Evolutionary conservation across 805 yeast species (phyloP), one percentile per base, ranked within the genome.

Genomic region (Ogataea methylovora): DNA sequence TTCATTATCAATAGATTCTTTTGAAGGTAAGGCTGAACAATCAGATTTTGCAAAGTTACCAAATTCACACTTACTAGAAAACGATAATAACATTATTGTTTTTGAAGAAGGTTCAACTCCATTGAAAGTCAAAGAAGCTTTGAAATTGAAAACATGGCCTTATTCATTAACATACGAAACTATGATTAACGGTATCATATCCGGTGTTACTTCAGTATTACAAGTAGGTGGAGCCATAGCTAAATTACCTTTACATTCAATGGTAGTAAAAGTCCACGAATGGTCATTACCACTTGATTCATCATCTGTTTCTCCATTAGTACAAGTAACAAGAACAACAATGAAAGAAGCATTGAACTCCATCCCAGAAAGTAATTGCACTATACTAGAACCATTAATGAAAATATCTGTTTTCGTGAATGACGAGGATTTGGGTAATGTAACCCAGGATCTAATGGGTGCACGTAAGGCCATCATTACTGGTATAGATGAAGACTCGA

Each of bases 341-440:
- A 57, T 71, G 4, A 39, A 53, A 8, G 58, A 63, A 12, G 64
- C 68, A 0, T 38, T 78, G 6, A 43, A 42, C 5, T 37, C 43
- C 6, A 27, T 58, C 5, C 37, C 44, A 2, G 56, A 52, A 3
- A 37, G 35, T 0, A 44, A 55, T 2, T 75, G 72, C 50, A 69
- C 79, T 1, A 55, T 88, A 1, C 63, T 90, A 55, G 97, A 92
- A 57, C 98, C 98, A 0, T 67, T 83, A 20, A 90, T 92, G 97
- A 66, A 71, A 24, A 79, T 87, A 4, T 65, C 65, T 7, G 76
- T 92, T 1, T 71, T 67, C 33, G 80, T 79, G 2, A 69, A 69
- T 35, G 81, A 86, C 21, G 80, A 73, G 36, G 84, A 81, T 38
- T 58, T 90, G 44, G 97, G 97, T 15, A 68, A 67, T 24, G 92